Conservation (phyloP, 2,329 filamentous ascomycete species). For the Diaporthe vaccinii region DNA sequence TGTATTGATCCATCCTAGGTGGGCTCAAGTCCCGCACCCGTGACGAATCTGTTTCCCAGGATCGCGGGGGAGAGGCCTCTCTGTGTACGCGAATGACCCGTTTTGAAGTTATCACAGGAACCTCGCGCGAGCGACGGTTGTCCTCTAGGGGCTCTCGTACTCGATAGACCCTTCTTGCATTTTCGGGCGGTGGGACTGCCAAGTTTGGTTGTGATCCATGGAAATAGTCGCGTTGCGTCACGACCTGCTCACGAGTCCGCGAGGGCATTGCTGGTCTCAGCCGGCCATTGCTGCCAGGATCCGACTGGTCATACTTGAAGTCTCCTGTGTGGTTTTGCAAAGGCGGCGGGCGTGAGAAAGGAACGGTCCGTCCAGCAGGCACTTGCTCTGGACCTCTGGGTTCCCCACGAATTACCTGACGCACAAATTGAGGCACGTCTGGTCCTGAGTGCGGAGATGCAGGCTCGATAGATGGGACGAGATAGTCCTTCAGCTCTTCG, state of each 20-base stretch:
- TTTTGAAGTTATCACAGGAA: slow-evolving; percentile 25
- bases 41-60: slow-evolving; percentile 18
- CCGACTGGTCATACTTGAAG: slow-evolving; percentile 14
- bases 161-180: slow-evolving; percentile 35
- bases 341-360: slow-evolving; percentile 2
- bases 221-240: slow-evolving; percentile 18
- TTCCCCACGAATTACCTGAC: slow-evolving; percentile 34
- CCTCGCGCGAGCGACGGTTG: background rate
- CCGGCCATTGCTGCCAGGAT: slow-evolving; percentile 8
- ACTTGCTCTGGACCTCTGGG: slow-evolving; percentile 40
- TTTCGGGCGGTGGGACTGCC: slow-evolving; percentile 19
- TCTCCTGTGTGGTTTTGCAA: slow-evolving; percentile 7
- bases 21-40: slow-evolving; percentile 36
- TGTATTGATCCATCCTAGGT: slow-evolving; percentile 17
- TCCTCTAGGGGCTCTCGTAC: slow-evolving; percentile 36
- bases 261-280: slow-evolving; percentile 15
- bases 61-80: slow-evolving; percentile 17
- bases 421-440: slow-evolving; percentile 35
- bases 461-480: slow-evolving; percentile 63
- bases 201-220: slow-evolving; percentile 18
- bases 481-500: slow-evolving; percentile 55
- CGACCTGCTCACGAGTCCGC: slow-evolving; percentile 7
- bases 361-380: slow-evolving; percentile 36
- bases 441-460: slow-evolving; percentile 50
- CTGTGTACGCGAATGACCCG: slow-evolving; percentile 36